A percentile compares a stretch with the other conserved stretches of the same genome.
These are phyloP conservation scores for Isochrysis galbana DNA, from an alignment of 78 protist species.

Conservation along the genomic window DNA sequence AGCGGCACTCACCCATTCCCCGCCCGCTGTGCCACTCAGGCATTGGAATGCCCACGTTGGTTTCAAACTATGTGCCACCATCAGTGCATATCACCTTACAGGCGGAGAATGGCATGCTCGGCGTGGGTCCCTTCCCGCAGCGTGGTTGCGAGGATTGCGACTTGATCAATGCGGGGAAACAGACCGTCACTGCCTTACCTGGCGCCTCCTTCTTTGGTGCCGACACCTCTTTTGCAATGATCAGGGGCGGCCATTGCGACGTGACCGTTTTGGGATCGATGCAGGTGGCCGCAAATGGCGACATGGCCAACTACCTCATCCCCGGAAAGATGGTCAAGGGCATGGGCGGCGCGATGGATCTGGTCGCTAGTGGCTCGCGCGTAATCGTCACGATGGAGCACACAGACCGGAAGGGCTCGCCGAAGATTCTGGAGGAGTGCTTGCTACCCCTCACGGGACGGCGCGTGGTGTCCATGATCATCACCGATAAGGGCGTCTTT, in stretches of 20 bases:
- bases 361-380: constrained; percentile 79
- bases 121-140: constrained; percentile 85
- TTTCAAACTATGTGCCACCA: constrained; percentile 71
- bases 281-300: constrained; percentile 84
- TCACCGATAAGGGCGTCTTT: constrained; percentile 84
- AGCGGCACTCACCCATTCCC: too few relatives aligned
- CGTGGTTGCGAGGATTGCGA: constrained; percentile 81
- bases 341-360: constrained; percentile 96
- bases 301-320: constrained; percentile 95
- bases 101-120: constrained; percentile 87
- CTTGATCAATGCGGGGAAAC: constrained; percentile 91
- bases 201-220: constrained; percentile 80
- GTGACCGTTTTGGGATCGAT: constrained; percentile 23
- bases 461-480: constrained; percentile 78
- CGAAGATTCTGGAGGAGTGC: constrained; percentile 84
- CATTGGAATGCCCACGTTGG: constrained; percentile 94
- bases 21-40: too few relatives aligned
- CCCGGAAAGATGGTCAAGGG: constrained; percentile 96
- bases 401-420: constrained; percentile 74
- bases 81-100: constrained; percentile 68
- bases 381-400: constrained; percentile 96
- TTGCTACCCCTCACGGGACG: constrained; percentile 90
- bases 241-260: constrained; percentile 80
- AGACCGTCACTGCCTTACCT: constrained; percentile 89
- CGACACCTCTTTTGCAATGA: constrained; percentile 90